phyloP scores from a whole-genome alignment of 2,329 filamentous ascomycete genomes.

The Fusarium begoniae region DNA sequence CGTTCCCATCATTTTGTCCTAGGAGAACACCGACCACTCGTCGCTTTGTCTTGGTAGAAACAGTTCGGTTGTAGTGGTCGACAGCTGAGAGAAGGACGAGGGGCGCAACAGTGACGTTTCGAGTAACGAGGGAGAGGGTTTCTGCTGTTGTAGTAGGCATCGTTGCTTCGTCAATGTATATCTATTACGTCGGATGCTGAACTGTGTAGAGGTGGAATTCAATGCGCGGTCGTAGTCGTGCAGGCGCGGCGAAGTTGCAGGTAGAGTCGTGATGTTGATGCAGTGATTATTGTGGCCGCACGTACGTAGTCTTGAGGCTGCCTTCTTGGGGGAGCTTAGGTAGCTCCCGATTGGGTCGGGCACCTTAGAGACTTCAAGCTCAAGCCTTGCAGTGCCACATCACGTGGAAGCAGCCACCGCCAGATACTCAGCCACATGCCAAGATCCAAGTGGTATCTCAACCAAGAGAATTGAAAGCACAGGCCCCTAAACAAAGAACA shows the following conservation, averaged over 20 bases:
- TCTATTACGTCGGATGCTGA: constrained; percentile 23
- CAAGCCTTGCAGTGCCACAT: constrained; percentile 26
- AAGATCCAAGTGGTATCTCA: background rate
- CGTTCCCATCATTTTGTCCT: constrained; percentile 95
- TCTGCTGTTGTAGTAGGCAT: constrained; percentile 98
- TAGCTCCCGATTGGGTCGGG: constrained; percentile 44
- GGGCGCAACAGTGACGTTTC: constrained; percentile 95
- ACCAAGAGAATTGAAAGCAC: background rate
- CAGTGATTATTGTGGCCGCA: constrained; percentile 37
- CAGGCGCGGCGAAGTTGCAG: constrained; percentile 23
- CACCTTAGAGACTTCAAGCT: constrained; percentile 23
- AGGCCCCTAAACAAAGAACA: background rate
- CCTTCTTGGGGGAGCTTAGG: constrained; percentile 44
- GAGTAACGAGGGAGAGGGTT: constrained; percentile 91
- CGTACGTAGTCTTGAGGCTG: constrained; percentile 47
- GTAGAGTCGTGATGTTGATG: constrained; percentile 33
- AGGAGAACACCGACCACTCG: constrained; percentile 94
- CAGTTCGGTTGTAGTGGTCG: constrained; percentile 96
- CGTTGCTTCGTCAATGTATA: constrained; percentile 47
- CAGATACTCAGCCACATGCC: constrained; percentile 11
- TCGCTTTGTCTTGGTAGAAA: constrained; percentile 83
- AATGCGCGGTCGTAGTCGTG: constrained; percentile 33
- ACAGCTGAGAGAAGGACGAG: constrained; percentile 97
- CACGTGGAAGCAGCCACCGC: constrained; percentile 29
- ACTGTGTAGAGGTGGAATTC: constrained; percentile 8